These are phyloP conservation scores for Pelargonium australe DNA, from an alignment of 441 rosid species.

Conservation along the genomic window DNA sequence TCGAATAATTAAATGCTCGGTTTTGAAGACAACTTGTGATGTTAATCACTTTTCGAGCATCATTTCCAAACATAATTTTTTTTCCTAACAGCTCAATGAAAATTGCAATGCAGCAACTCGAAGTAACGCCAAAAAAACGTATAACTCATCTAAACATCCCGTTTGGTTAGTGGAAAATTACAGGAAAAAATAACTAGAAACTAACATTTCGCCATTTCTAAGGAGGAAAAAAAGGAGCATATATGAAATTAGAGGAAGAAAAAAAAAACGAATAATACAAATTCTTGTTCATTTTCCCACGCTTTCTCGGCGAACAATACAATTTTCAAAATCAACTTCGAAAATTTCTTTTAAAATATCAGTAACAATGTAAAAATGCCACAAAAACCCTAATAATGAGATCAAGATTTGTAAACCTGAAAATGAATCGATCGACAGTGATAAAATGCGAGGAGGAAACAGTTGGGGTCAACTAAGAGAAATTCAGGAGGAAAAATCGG, in stretches of 20 bases:
- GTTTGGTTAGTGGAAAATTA: not conserved
- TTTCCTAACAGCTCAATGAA: too few relatives aligned
- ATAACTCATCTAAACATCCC: not conserved
- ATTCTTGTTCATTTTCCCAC: not conserved
- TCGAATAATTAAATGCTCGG: not conserved
- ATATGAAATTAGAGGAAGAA: not conserved
- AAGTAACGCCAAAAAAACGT: not conserved
- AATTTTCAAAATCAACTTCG: too few relatives aligned
- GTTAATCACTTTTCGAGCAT: too few relatives aligned
- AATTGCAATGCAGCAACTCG: too few relatives aligned
- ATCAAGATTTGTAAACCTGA: not conserved
- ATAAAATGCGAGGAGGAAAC: not conserved
- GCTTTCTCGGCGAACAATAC: not conserved
- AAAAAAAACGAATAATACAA: not conserved
- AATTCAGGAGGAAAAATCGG: conserved; percentile 12
- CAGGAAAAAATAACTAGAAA: not conserved
- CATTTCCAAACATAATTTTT: too few relatives aligned
- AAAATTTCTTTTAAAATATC: too few relatives aligned
- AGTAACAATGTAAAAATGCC: too few relatives aligned
- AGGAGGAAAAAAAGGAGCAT: not conserved
- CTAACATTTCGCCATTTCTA: not conserved
- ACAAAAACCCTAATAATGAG: not conserved
- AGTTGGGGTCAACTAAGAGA: conserved; percentile 7
- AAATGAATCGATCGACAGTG: not conserved
- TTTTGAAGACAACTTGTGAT: not conserved